Evolutionary conservation across 2,329 filamentous ascomycete genomes (phyloP), one percentile per base, ranked within the genome.

Genomic region (Xylaria arbuscula): DNA sequence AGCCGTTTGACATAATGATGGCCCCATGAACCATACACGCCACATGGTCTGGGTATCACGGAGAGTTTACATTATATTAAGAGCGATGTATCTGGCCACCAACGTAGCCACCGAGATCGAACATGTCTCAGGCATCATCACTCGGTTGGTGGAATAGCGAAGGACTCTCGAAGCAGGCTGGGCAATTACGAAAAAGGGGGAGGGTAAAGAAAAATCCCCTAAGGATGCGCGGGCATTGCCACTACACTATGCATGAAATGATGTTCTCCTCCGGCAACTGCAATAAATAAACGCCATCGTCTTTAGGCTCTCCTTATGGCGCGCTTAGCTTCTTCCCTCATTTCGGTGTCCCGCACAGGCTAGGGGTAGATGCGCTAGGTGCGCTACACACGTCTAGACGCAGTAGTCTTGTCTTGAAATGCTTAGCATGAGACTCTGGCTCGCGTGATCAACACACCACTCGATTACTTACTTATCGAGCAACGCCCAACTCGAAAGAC

Each of bases 371-470:
- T 28, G 55, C 13, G 22, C 45, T 47, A 47, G 45, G 45, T 22
- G 19, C 45, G n/a, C 17, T 47, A 47, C 45, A 45, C 38, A 47
- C 15, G n/a, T 63, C 36, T 48, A 55, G 50, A 58, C 34, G 45
- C 53, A 32, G 54, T 40, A 22, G 36, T 38, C 3, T 36, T 36
- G 28, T 36, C 8, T 36, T 19, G 40, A 19, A 15, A 19, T 19
- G 17, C 40, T 47, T 34, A 17, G 42, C 56, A 48, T 59, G 40
- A 34, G 42, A 48, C 42, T 36, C 8, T 36, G 5, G 24, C 56
- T 59, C 42, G 56, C 9, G 56, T 59, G 56, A 48, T 45, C 42
- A 13, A 59, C 55, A 28, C 38, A 45, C n/a, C 56, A 28, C 28
- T 28, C 28, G 28, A 28, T 59, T 28, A 48, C 56, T 59, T 28